Evolutionary conservation across 2,329 filamentous ascomycete genomes (phyloP).

Genomic region (Cladosporium austrohemisphaericum): DNA sequence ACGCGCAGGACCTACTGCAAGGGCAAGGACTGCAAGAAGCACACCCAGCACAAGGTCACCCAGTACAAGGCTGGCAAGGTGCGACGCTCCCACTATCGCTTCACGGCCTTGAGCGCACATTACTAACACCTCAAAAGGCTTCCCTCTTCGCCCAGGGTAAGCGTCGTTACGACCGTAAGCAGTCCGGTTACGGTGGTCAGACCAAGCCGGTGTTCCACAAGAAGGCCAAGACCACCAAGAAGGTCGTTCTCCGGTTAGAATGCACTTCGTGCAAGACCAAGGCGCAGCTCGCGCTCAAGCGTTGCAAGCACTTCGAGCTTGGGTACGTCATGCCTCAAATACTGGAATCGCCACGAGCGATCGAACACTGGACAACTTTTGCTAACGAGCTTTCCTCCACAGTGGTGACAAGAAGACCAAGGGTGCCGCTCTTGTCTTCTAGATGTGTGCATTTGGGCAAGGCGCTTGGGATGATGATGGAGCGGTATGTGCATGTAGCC

Average conservation of each 20-base stretch:
- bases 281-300: conserved; percentile 95
- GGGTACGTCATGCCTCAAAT: conserved; percentile 63
- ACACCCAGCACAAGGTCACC: conserved; percentile 82
- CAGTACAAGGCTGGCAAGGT: conserved; percentile 97
- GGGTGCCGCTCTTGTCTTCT: conserved; percentile 99
- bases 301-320: conserved; percentile 99
- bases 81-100: conserved; percentile 26
- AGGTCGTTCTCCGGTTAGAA: conserved; percentile 97
- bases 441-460: conserved; percentile 36
- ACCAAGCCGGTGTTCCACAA: conserved; percentile 99
- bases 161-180: conserved; percentile 99
- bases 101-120: background rate
- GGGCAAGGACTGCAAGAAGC: conserved; percentile 80
- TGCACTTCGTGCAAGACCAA: conserved; percentile 98
- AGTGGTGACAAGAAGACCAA: conserved; percentile 99
- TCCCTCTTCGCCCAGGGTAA: conserved; percentile 98
- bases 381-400: conserved; percentile 33
- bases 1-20: conserved; percentile 97
- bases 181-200: conserved; percentile 99
- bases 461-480: conserved; percentile 16
- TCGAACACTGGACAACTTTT: conserved; percentile 34
- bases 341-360: background rate
- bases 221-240: conserved; percentile 99
- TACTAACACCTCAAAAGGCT: conserved; percentile 51
- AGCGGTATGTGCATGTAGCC: conserved; percentile 16